Evolutionary conservation across 257 asterid genomes (phyloP).

Genomic region (Primulina huaijiensis): DNA sequence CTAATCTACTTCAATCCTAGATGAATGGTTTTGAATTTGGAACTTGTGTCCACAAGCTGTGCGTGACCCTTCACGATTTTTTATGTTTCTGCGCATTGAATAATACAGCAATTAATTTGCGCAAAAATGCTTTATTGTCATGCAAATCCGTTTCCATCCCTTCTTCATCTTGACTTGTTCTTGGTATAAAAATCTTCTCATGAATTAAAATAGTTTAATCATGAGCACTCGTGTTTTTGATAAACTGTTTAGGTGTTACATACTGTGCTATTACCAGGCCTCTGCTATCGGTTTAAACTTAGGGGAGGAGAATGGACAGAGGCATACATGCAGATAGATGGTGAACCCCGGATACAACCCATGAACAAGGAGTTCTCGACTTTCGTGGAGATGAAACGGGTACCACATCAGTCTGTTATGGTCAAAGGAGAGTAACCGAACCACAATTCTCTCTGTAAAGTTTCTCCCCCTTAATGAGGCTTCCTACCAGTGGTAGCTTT

Average conservation of each 20-base stretch:
- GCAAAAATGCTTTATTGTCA: neutral
- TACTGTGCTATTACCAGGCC: constrained; percentile 43
- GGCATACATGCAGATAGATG: constrained; percentile 92
- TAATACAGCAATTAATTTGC: neutral
- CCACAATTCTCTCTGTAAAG: neutral
- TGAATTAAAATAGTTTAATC: neutral
- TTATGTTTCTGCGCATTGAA: neutral
- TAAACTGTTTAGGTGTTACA: too few relatives aligned
- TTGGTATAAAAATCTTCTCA: neutral
- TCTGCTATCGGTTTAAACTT: constrained; percentile 73
- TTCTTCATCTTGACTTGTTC: neutral
- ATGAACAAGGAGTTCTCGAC: constrained; percentile 67
- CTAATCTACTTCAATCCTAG: neutral
- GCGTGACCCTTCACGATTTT: neutral
- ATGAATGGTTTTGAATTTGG: neutral
- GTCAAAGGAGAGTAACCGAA: constrained; percentile 49
- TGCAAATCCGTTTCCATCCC: neutral
- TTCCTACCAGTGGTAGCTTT: too few relatives aligned
- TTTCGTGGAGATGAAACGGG: constrained; percentile 60
- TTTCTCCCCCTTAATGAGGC: neutral
- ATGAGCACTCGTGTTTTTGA: neutral
- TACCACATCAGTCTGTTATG: constrained; percentile 68
- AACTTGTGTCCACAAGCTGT: neutral
- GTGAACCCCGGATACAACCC: constrained; percentile 94
- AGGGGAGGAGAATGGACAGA: constrained; percentile 92